Conservation (phyloP, 495 filamentous ascomycete genomes). For the Daldinia caldariorum region DNA sequence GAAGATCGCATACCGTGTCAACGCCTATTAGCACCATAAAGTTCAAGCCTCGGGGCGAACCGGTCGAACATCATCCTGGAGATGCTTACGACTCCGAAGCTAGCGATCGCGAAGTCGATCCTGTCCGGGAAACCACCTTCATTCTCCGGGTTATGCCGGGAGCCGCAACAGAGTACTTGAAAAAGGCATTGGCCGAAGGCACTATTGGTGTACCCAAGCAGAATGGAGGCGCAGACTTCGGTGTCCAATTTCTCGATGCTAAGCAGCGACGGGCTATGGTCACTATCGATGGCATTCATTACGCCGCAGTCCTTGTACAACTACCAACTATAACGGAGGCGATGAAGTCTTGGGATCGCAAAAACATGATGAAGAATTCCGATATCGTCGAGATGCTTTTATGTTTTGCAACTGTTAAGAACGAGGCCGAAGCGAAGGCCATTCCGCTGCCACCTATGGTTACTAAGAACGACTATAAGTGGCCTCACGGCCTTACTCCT, state of each 20-base stretch:
- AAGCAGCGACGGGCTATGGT: slow-evolving; percentile 80
- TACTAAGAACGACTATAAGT: slow-evolving; percentile 71
- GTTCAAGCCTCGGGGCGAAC: slow-evolving; percentile 66
- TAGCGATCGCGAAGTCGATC: slow-evolving; percentile 87
- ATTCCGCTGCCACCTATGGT: slow-evolving; percentile 72
- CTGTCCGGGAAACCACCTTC: slow-evolving; percentile 85
- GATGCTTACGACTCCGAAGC: slow-evolving; percentile 98
- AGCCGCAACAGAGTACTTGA: slow-evolving; percentile 82
- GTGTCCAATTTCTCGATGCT: slow-evolving; percentile 78
- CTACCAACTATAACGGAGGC: slow-evolving; percentile 91
- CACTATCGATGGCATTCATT: slow-evolving; percentile 72
- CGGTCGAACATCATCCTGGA: slow-evolving; percentile 71
- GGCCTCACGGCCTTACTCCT: slow-evolving; percentile 91
- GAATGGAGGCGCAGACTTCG: slow-evolving; percentile 73
- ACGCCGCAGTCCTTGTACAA: slow-evolving; percentile 85
- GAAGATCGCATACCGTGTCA: slow-evolving; percentile 14
- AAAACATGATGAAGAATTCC: slow-evolving; percentile 89
- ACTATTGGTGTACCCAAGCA: slow-evolving; percentile 70
- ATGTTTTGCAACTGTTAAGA: slow-evolving; percentile 74
- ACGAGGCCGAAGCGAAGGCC: slow-evolving; percentile 77
- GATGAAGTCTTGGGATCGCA: slow-evolving; percentile 96
- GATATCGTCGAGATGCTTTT: slow-evolving; percentile 97
- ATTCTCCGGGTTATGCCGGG: slow-evolving; percentile 89
- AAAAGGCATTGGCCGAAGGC: slow-evolving; percentile 73
- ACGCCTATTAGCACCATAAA: slow-evolving; percentile 59